Evolutionary conservation across 345 rosid species (phyloP).

Genomic region (Melaleuca alternifolia): DNA sequence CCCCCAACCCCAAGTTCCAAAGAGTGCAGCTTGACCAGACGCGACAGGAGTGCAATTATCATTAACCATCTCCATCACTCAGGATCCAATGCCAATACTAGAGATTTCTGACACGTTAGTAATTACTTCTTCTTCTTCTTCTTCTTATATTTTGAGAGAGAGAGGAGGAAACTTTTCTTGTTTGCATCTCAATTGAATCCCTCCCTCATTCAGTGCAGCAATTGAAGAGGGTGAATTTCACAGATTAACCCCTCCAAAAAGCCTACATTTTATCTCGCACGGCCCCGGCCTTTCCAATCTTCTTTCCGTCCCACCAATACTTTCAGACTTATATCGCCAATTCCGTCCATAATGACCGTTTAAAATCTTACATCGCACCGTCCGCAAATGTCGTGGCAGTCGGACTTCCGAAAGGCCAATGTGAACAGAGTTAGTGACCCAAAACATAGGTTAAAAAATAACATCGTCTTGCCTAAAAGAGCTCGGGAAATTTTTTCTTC

Average conservation of each 20-base stretch:
- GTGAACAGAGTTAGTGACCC: too few relatives aligned
- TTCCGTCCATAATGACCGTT: not conserved
- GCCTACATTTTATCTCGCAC: too few relatives aligned
- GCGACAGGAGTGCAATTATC: not conserved
- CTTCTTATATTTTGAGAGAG: not conserved
- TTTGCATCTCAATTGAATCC: not conserved
- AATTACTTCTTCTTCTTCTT: not conserved
- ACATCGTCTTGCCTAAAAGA: too few relatives aligned
- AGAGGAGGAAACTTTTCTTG: not conserved
- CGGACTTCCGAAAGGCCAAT: not conserved
- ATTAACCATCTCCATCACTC: not conserved
- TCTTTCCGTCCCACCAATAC: not conserved
- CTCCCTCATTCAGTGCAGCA: not conserved
- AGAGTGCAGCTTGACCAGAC: not conserved
- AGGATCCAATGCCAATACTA: not conserved
- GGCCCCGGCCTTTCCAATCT: not conserved
- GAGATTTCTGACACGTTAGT: not conserved
- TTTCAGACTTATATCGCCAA: not conserved
- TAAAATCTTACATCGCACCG: not conserved
- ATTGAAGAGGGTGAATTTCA: not conserved
- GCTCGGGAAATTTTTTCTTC: too few relatives aligned
- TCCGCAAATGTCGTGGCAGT: too few relatives aligned
- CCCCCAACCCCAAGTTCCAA: not conserved
- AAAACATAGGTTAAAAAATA: too few relatives aligned
- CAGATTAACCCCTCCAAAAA: too few relatives aligned